Percentiles rank a stretch among this genome's conserved stretches.
phyloP scores from a whole-genome alignment of 192 early-diverging fungal genomes.

The Diversispora eburnea region DNA sequence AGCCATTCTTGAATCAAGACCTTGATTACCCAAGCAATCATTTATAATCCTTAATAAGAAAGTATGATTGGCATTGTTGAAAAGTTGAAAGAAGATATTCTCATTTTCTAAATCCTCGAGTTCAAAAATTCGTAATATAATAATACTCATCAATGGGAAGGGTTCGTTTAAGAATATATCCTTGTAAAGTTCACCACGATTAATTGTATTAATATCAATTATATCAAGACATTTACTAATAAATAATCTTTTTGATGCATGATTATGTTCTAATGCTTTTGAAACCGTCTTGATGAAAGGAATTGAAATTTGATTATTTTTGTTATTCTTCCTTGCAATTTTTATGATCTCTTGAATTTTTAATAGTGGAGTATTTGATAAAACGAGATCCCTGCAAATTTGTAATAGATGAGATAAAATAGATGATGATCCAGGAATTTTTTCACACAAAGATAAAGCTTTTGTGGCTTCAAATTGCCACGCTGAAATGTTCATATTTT shows the following conservation, averaged over 20 bases:
- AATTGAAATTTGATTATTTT: too few species aligned
- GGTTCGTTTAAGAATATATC: slow-evolving; percentile 7
- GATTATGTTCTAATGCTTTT: neutral
- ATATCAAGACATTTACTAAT: slow-evolving; percentile 6
- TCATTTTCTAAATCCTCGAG: neutral
- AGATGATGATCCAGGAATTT: neutral
- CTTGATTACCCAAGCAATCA: neutral
- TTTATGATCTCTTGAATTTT: slow-evolving; percentile 2
- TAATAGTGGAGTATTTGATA: slow-evolving; percentile 1
- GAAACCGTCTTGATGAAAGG: neutral
- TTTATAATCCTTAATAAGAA: slow-evolving; percentile 5
- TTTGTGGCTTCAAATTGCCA: slow-evolving; percentile 12
- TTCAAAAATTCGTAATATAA: slow-evolving; percentile 14
- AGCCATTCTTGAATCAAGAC: neutral
- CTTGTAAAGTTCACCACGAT: slow-evolving; percentile 5
- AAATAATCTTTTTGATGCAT: slow-evolving; percentile 8
- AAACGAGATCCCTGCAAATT: slow-evolving; percentile 23
- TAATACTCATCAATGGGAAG: neutral
- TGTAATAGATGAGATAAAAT: neutral
- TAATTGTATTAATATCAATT: neutral
- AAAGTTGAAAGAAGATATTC: neutral
- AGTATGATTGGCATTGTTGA: neutral
- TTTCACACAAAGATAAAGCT: slow-evolving; percentile 14
- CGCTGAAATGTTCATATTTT: neutral
- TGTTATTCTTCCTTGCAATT: neutral